phyloP scores from a whole-genome alignment of 345 rosid genomes.

The Salix brachista region DNA sequence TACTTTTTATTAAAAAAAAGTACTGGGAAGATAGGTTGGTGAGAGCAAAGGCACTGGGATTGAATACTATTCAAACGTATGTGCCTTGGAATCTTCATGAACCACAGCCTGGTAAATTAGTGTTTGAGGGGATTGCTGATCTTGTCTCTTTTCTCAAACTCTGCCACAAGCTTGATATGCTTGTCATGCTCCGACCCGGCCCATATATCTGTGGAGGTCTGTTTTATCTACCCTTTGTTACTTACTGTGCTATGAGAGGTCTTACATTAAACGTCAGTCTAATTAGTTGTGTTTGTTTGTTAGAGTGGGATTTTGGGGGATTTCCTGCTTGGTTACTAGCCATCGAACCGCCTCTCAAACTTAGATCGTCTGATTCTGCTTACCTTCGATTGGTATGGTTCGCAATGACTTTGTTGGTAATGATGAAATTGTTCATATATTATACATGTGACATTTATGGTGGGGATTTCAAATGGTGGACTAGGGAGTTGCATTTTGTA shows the following conservation, averaged over 20 bases:
- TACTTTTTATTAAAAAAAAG: slow-evolving; percentile 34
- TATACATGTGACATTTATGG: neutral
- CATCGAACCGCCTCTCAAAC: slow-evolving; percentile 53
- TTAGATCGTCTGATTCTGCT: slow-evolving; percentile 77
- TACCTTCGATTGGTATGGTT: slow-evolving; percentile 59
- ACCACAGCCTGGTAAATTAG: slow-evolving; percentile 66
- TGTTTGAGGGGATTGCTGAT: slow-evolving; percentile 77
- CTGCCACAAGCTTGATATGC: slow-evolving; percentile 69
- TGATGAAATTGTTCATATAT: neutral
- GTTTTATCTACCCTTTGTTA: slow-evolving; percentile 2
- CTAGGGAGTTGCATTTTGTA: neutral
- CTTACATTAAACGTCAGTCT: too few relatives aligned
- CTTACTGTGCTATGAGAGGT: neutral
- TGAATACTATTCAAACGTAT: slow-evolving; percentile 82
- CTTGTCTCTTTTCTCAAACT: slow-evolving; percentile 64
- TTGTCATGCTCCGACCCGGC: slow-evolving; percentile 92
- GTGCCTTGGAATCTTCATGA: slow-evolving; percentile 97
- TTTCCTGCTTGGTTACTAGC: slow-evolving; percentile 92
- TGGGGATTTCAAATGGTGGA: neutral
- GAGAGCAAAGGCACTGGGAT: slow-evolving; percentile 81
- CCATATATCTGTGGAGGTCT: slow-evolving; percentile 93
- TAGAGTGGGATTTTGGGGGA: slow-evolving; percentile 98
- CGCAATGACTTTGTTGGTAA: neutral
- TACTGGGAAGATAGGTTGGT: slow-evolving; percentile 88
- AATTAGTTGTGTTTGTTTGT: slow-evolving; percentile 7